Base-by-base conservation (phyloP, 1,284 basidiomycete genomes). In the Lignosus rhinocerotis region DNA sequence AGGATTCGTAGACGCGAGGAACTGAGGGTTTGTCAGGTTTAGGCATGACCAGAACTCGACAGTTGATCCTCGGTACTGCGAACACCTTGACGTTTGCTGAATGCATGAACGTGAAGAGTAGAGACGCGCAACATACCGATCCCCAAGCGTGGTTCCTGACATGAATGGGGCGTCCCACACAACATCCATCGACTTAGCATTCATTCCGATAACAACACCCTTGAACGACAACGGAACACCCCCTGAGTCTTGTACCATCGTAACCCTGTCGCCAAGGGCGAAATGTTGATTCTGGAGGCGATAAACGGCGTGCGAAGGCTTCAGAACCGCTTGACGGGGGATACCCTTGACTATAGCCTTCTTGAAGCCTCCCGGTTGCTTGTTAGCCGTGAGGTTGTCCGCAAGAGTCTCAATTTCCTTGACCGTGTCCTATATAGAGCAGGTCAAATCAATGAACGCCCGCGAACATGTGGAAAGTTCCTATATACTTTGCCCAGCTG, bases 161-260 rank as follows among this genome's bases (percentile, higher is more conserved):
- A 99, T 92, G 78, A 98, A 99, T 0, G 94, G 84, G 19, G 90
- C 87, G 72, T 99, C 97, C 89, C 97, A 99, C 0, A 97, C 85
- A n/a, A 99, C 89, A 72, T 99, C 97, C 80, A 99, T 90, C 10
- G 89, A 87, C 69, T 90, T 92, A 11, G 87, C 78, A 66, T 87
- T 91, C 67, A 99, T 77, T 5, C 96, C 94, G 53, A 99, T 85
- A 16, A 98, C 94, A 9, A 96, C 93, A 42, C 97, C 97, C 73
- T 96, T 96, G 55, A 91, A 90, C 2, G 89, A 88, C 10, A 98
- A 80, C 0, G 96, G 95, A 0, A 99, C 94, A 25, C 89, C 88
- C n/a, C 96, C 96, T 0, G 92, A 88, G 72, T 99, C 96, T 65
- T 93, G 89, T 1, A 98, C 94, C 89, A 96, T 96, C 31, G 92